Conservation (phyloP, 1,139 yeast species). For the Blastobotrys apis region DNA sequence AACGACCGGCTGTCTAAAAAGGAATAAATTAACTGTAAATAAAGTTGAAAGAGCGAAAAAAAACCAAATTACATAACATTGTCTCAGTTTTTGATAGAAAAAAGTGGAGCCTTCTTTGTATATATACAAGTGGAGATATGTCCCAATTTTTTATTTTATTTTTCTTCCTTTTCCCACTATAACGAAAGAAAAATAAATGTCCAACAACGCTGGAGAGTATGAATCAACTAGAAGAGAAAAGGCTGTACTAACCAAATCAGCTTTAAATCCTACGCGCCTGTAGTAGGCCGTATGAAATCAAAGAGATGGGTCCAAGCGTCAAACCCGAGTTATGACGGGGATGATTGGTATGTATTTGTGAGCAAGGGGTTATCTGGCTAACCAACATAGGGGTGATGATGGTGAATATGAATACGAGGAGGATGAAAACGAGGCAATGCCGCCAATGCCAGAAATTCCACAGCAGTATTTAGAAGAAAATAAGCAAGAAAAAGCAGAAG, state of each 20-base stretch:
- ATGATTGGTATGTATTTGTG: slow-evolving; percentile 30
- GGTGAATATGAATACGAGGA: slow-evolving; percentile 24
- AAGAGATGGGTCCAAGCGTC: slow-evolving; percentile 38
- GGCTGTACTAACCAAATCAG: background rate
- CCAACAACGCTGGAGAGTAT: slow-evolving; percentile 2
- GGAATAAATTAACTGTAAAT: background rate
- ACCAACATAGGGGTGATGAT: slow-evolving; percentile 24
- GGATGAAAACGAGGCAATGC: slow-evolving; percentile 25
- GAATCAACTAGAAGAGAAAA: too few species aligned
- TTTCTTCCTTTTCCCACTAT: background rate
- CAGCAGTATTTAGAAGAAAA: slow-evolving; percentile 11
- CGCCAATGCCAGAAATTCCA: slow-evolving; percentile 29
- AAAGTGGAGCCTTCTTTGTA: too few species aligned
- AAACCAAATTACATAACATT: too few species aligned
- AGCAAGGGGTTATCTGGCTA: background rate
- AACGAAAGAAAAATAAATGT: background rate
- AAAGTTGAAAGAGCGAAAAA: too few species aligned
- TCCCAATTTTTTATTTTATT: background rate
- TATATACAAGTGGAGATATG: too few species aligned
- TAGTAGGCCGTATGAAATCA: slow-evolving; percentile 37
- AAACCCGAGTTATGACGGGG: slow-evolving; percentile 35
- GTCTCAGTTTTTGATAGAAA: too few species aligned
- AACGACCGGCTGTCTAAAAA: slow-evolving; percentile 41
- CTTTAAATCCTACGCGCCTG: slow-evolving; percentile 28
- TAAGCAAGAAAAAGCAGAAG: slow-evolving; percentile 6